These are phyloP conservation scores for Kregervanrija delftensis DNA, from an alignment of 805 yeast species.

Conservation along the genomic window DNA sequence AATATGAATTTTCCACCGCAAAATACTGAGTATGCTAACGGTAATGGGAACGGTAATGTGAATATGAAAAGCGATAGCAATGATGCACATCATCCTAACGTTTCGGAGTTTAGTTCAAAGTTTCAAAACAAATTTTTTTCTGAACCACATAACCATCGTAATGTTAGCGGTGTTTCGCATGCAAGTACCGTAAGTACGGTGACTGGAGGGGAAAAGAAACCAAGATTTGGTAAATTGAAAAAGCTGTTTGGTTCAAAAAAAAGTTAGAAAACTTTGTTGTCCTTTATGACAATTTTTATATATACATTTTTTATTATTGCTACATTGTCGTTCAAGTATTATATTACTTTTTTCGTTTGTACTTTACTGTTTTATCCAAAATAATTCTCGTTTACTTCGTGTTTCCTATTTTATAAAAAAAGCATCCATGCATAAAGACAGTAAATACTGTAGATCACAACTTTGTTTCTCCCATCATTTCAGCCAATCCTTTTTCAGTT, in stretches of 20 bases:
- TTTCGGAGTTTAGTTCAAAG: conserved; percentile 12
- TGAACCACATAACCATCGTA: conserved; percentile 7
- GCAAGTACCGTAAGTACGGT: conserved; percentile 21
- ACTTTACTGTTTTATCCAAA: background rate
- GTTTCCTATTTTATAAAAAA: too few species aligned
- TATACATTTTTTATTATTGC: too few species aligned
- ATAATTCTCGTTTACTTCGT: too few species aligned
- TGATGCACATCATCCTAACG: background rate
- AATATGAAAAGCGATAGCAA: background rate
- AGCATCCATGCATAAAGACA: too few species aligned
- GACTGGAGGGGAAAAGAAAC: conserved; percentile 23
- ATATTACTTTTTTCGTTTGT: too few species aligned
- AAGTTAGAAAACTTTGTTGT: too few species aligned
- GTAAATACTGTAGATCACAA: background rate
- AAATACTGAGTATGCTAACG: too few species aligned
- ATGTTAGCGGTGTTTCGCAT: conserved; percentile 6
- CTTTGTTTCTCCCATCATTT: conserved; percentile 3
- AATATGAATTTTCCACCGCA: too few species aligned
- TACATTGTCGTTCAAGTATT: too few species aligned
- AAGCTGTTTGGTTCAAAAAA: conserved; percentile 26
- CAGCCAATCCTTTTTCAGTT: conserved; percentile 11
- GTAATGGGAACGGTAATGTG: too few species aligned
- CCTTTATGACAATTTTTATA: too few species aligned
- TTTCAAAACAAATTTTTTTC: conserved; percentile 9
- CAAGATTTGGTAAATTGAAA: conserved; percentile 28